Evolutionary conservation across 2,329 filamentous ascomycete genomes (phyloP), one percentile per base, ranked within the genome.

Genomic region (Claviceps purpurea): DNA sequence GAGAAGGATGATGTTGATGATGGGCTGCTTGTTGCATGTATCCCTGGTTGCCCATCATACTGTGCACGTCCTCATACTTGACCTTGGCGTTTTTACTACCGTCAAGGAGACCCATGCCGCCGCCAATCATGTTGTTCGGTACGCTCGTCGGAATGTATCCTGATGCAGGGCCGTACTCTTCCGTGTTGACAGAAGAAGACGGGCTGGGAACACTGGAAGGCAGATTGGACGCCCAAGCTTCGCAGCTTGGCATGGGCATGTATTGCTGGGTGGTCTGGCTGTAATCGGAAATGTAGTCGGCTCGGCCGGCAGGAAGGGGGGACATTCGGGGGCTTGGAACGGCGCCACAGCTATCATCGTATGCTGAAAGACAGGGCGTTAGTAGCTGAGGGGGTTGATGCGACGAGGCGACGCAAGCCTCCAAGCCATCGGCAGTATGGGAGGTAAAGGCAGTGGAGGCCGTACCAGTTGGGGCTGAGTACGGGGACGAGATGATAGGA

Each of bases 181-280:
- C 73, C 48, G 68, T 66, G 50, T 66, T 67, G 45, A 66, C 69
- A 2, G 74, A 75, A 2, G 75, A 77, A 3, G 73, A 70, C 18
- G 75, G 75, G 60, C 74, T 78, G 20, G 75, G 76, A 11, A 73
- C 73, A 49, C 69, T 74, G 48, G 74, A 75, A 24, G 72, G 64
- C 7, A 75, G 65, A 14, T 67, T 64, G 45, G 68, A 62, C 13
- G 72, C 65, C 74, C 74, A 77, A 24, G 68, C 63, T 55, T 75
- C 73, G 55, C 69, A 69, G 61, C 70, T 73, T 48, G 71, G 65
- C 39, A 68, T 59, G 38, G 62, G 61, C 13, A 67, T 63, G 55
- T 67, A 68, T 56, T 62, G 60, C 42, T 71, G 66, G 16, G 49
- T 42, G 6, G 52, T 20, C 40, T 65, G 58, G 45, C 68, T 60